Conservation (phyloP, 1,284 basidiomycete species). For the Schizopora paradoxa region DNA sequence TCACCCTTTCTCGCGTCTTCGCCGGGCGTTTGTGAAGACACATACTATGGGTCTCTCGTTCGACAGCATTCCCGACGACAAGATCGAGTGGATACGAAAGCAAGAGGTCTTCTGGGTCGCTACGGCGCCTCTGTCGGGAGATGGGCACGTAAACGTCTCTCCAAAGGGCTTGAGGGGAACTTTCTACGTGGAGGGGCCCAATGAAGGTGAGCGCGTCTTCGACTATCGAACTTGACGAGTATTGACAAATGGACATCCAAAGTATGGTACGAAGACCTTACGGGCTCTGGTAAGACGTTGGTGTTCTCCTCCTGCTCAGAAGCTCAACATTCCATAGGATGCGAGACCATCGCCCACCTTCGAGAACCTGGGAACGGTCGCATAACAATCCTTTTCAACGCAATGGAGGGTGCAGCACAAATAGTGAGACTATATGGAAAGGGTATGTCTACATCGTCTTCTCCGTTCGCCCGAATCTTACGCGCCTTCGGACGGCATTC, state of each 20-base stretch:
- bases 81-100: conserved; percentile 43
- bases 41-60: conserved; percentile 41
- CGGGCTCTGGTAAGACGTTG: conserved; percentile 42
- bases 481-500: not conserved
- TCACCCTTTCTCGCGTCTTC: too few relatives aligned
- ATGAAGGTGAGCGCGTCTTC: conserved; percentile 22
- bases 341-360: conserved; percentile 52
- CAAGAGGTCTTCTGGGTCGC: conserved; percentile 56
- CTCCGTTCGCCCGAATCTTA: not conserved
- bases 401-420: conserved; percentile 49
- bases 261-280: conserved; percentile 55
- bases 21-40: too few relatives aligned
- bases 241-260: too few relatives aligned
- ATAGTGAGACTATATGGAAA: conserved; percentile 48
- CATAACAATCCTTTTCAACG: conserved; percentile 50
- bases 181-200: conserved; percentile 43
- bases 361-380: conserved; percentile 57
- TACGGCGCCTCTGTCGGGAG: conserved; percentile 43
- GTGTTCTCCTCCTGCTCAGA: not conserved
- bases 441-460: conserved; percentile 28
- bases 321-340: conserved; percentile 28
- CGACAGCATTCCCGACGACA: conserved; percentile 40
- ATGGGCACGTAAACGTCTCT: conserved; percentile 51
- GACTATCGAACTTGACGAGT: too few relatives aligned
- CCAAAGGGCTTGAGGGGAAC: conserved; percentile 46